Evolutionary conservation across 768 basidiomycete genomes (phyloP).

Genomic region (Polyporus arcularius): DNA sequence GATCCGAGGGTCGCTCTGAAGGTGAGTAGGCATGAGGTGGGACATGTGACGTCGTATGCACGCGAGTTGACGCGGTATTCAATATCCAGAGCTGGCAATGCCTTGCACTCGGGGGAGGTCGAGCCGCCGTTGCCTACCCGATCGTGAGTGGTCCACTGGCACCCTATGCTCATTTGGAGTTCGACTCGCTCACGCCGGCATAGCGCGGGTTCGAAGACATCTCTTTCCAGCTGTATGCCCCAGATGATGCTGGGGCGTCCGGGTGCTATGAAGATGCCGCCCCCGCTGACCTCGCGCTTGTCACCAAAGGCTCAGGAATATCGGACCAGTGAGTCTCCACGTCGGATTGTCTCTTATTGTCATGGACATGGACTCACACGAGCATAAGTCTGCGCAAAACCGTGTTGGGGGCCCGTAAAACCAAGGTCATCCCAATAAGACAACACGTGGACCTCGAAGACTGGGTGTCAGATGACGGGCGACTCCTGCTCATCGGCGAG

Average conservation of each 20-base stretch:
- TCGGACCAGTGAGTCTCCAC: neutral
- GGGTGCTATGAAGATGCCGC: conserved; percentile 9
- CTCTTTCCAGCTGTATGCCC: conserved; percentile 8
- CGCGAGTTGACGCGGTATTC: neutral
- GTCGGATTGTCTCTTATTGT: no score
- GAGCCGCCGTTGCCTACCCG: conserved; percentile 7
- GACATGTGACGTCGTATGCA: neutral
- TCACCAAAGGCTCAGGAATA: neutral
- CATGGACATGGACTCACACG: neutral
- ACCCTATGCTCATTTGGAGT: no score
- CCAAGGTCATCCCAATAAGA: conserved; percentile 22
- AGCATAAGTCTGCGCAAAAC: conserved; percentile 14
- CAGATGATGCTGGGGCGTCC: neutral
- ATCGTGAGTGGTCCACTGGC: conserved; percentile 12
- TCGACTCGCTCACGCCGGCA: neutral
- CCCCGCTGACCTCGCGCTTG: neutral
- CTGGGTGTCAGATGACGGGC: conserved; percentile 35
- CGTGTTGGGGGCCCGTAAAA: conserved; percentile 5
- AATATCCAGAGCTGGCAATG: neutral
- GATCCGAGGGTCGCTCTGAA: neutral
- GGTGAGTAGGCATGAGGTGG: neutral
- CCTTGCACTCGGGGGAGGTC: conserved; percentile 2
- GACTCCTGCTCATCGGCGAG: conserved; percentile 35
- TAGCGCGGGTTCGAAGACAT: conserved; percentile 2
- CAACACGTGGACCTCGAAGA: conserved; percentile 29